Conservation (phyloP, 2,329 filamentous ascomycete genomes). For the Penicillium verrucosum region DNA sequence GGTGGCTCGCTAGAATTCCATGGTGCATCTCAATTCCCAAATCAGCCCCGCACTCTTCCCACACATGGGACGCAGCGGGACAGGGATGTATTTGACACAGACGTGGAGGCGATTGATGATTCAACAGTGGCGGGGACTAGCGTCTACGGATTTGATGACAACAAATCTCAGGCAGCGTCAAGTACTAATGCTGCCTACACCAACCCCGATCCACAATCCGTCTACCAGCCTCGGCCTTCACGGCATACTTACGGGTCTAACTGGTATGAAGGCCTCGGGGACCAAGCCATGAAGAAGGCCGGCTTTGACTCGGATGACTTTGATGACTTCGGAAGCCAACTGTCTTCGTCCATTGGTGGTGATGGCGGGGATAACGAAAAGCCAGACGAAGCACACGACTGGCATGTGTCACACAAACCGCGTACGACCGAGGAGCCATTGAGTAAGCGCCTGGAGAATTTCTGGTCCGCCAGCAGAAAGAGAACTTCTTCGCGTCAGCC, state of each 20-base stretch:
- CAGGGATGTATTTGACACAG: conserved; percentile 43
- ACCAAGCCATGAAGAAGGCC: conserved; percentile 35
- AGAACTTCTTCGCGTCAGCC: conserved; percentile 8
- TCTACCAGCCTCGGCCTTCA: conserved; percentile 25
- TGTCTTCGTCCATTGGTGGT: conserved; percentile 28
- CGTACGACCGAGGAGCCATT: conserved; percentile 32
- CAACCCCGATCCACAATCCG: conserved; percentile 19
- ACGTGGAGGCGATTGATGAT: conserved; percentile 44
- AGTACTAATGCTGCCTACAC: conserved; percentile 20
- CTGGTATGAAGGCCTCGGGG: conserved; percentile 35
- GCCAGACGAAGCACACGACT: conserved; percentile 28
- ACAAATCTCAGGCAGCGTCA: conserved; percentile 23
- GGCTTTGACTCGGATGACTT: conserved; percentile 38
- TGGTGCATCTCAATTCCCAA: conserved; percentile 17
- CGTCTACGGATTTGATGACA: conserved; percentile 35
- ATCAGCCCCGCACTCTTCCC: conserved; percentile 10
- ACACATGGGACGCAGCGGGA: conserved; percentile 21
- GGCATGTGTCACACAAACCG: conserved; percentile 29
- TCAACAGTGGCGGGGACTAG: conserved; percentile 42
- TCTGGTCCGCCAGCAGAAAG: conserved; percentile 37
- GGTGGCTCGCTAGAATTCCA: conserved; percentile 13
- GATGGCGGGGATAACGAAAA: conserved; percentile 31
- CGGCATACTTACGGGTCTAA: conserved; percentile 28
- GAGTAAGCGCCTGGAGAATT: conserved; percentile 39
- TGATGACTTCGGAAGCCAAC: conserved; percentile 30